Conservation (phyloP, 192 early-diverging fungal genomes). For the Podila clonocystis region DNA sequence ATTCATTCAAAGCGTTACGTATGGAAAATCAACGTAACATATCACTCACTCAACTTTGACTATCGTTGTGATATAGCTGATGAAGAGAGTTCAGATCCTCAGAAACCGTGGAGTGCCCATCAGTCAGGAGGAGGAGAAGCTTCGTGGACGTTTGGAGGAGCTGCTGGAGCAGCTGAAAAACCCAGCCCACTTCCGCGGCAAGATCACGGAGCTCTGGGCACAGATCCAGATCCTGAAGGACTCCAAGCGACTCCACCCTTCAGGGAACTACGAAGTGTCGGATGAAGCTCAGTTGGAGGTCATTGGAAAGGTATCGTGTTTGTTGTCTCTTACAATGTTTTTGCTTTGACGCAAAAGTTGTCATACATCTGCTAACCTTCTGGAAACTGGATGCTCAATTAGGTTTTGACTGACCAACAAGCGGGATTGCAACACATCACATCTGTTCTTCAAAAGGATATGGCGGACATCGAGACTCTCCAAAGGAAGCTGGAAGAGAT, state of each 20-base stretch:
- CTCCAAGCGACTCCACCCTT: slow-evolving; percentile 48
- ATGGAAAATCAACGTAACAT: not conserved
- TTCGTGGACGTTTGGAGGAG: slow-evolving; percentile 78
- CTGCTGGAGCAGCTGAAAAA: slow-evolving; percentile 78
- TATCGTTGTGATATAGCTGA: slow-evolving; percentile 64
- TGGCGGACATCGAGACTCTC: slow-evolving; percentile 57
- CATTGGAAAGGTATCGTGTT: slow-evolving; percentile 57
- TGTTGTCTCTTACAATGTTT: not conserved
- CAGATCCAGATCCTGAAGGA: slow-evolving; percentile 78
- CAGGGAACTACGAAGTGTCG: slow-evolving; percentile 59
- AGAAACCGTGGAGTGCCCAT: slow-evolving; percentile 85
- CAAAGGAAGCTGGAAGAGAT: slow-evolving; percentile 49
- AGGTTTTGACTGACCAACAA: slow-evolving; percentile 66
- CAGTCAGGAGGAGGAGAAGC: slow-evolving; percentile 83
- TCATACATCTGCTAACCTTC: no score
- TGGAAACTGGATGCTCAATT: not conserved
- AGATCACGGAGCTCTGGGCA: slow-evolving; percentile 86
- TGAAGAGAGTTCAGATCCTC: slow-evolving; percentile 88
- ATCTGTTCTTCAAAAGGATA: slow-evolving; percentile 70
- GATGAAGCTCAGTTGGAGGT: slow-evolving; percentile 67
- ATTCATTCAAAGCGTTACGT: not conserved
- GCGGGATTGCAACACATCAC: slow-evolving; percentile 76
- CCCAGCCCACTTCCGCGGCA: slow-evolving; percentile 83
- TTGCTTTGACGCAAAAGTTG: no score
- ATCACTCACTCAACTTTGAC: not conserved